phyloP scores from a whole-genome alignment of 495 filamentous ascomycete species.

The Bryoglossum gracile region DNA sequence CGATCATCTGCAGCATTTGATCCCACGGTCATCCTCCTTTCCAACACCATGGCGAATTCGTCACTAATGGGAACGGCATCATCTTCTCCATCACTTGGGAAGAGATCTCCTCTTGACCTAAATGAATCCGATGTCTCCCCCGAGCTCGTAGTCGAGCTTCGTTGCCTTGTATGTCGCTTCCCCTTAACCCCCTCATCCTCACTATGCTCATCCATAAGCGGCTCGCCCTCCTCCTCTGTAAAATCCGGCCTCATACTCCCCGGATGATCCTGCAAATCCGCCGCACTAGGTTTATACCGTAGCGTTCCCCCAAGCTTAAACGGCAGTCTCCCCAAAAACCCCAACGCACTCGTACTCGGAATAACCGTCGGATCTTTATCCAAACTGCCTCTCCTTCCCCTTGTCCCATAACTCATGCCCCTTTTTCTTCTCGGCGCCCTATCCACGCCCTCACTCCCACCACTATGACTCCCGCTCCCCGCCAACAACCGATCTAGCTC shows the following conservation, averaged over 20 bases:
- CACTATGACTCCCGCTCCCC: constrained; percentile 52
- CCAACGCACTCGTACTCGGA: constrained; percentile 75
- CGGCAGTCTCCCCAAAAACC: constrained; percentile 76
- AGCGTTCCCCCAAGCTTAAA: constrained; percentile 79
- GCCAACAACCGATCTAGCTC: constrained; percentile 84
- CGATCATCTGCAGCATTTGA: constrained; percentile 60
- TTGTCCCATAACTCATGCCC: constrained; percentile 84
- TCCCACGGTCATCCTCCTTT: constrained; percentile 55
- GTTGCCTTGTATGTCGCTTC: constrained; percentile 40
- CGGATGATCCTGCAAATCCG: constrained; percentile 86
- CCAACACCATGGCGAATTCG: constrained; percentile 78
- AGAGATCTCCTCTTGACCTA: constrained; percentile 87
- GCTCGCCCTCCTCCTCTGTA: constrained; percentile 56
- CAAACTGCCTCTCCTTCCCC: constrained; percentile 60
- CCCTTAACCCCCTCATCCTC: constrained; percentile 22
- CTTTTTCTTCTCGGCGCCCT: constrained; percentile 67
- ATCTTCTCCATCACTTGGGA: constrained; percentile 86
- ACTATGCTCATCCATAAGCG: constrained; percentile 55
- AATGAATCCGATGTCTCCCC: constrained; percentile 80
- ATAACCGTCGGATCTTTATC: constrained; percentile 83
- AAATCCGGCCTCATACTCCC: constrained; percentile 33
- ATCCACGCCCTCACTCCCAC: constrained; percentile 37
- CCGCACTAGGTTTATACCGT: constrained; percentile 84
- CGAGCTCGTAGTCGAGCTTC: constrained; percentile 77
- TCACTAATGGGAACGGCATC: constrained; percentile 91